Evolutionary conservation across 192 early-diverging fungal species (phyloP).

Genomic region (Mortierella claussenii): DNA sequence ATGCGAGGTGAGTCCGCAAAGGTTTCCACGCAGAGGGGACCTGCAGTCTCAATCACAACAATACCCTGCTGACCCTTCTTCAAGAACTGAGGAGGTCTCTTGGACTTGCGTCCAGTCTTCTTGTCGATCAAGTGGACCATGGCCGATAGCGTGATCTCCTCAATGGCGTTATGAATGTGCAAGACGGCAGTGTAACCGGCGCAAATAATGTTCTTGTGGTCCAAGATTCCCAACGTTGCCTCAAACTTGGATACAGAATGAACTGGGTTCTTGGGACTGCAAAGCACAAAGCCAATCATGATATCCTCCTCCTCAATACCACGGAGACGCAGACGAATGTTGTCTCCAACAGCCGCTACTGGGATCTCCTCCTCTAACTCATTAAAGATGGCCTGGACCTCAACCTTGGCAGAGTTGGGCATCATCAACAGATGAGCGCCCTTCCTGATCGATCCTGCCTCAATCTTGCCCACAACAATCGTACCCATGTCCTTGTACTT

Average conservation of each 20-base stretch:
- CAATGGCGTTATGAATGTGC: conserved; percentile 88
- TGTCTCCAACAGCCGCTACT: conserved; percentile 88
- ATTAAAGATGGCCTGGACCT: conserved; percentile 85
- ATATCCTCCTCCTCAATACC: conserved; percentile 96
- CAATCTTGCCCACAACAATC: conserved; percentile 95
- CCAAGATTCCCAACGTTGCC: conserved; percentile 89
- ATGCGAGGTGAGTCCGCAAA: conserved; percentile 90
- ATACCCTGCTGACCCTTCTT: conserved; percentile 93
- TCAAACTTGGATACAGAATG: conserved; percentile 84
- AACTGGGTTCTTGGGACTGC: conserved; percentile 80
- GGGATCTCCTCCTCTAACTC: conserved; percentile 86
- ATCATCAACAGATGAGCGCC: conserved; percentile 89
- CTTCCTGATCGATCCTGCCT: conserved; percentile 91
- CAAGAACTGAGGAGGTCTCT: conserved; percentile 90
- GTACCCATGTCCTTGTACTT: conserved; percentile 99
- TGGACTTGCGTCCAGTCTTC: conserved; percentile 90
- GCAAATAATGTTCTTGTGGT: conserved; percentile 95
- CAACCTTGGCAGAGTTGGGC: conserved; percentile 88
- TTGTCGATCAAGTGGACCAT: conserved; percentile 93
- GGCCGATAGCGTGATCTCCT: conserved; percentile 86
- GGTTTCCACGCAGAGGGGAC: conserved; percentile 87
- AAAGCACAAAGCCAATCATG: conserved; percentile 88
- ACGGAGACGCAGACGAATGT: conserved; percentile 88
- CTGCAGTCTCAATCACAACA: conserved; percentile 82
- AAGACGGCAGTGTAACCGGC: conserved; percentile 95